phyloP scores from a whole-genome alignment of 2,329 filamentous ascomycete genomes.

The Colletotrichum agaves region DNA sequence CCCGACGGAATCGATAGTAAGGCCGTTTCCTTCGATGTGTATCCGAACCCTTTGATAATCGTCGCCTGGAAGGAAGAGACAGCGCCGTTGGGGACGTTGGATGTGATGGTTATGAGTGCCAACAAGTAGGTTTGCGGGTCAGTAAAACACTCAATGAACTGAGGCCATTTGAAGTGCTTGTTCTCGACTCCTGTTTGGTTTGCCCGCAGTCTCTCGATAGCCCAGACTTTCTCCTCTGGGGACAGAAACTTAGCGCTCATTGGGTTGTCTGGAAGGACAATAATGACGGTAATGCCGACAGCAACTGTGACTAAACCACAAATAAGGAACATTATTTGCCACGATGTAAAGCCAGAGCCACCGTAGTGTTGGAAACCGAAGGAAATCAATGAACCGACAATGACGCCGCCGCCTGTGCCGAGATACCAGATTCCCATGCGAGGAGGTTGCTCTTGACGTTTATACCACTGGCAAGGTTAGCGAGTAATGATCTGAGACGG shows the following conservation, averaged over 20 bases:
- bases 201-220: slow-evolving; percentile 76
- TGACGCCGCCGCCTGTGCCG: slow-evolving; percentile 67
- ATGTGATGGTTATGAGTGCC: slow-evolving; percentile 67
- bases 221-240: slow-evolving; percentile 73
- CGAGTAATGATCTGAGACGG: not conserved
- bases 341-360: slow-evolving; percentile 44
- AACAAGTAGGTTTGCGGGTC: slow-evolving; percentile 69
- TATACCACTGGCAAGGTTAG: slow-evolving; percentile 50
- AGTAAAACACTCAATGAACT: slow-evolving; percentile 63
- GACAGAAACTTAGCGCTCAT: slow-evolving; percentile 64
- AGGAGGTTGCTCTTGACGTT: slow-evolving; percentile 67
- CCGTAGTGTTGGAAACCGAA: slow-evolving; percentile 67
- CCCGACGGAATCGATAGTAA: slow-evolving; percentile 76
- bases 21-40: slow-evolving; percentile 66
- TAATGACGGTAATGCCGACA: slow-evolving; percentile 68
- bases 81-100: slow-evolving; percentile 72
- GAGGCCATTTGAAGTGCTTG: slow-evolving; percentile 74
- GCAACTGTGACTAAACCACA: slow-evolving; percentile 70
- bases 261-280: slow-evolving; percentile 66
- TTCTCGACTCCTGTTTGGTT: slow-evolving; percentile 84
- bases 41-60: slow-evolving; percentile 71
- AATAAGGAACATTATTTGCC: slow-evolving; percentile 67
- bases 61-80: slow-evolving; percentile 75
- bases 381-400: slow-evolving; percentile 65
- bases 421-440: slow-evolving; percentile 74